Evolutionary conservation across 371 early-diverging fungal genomes (phyloP).

Genomic region (Quaeritorhiza haematococci): DNA sequence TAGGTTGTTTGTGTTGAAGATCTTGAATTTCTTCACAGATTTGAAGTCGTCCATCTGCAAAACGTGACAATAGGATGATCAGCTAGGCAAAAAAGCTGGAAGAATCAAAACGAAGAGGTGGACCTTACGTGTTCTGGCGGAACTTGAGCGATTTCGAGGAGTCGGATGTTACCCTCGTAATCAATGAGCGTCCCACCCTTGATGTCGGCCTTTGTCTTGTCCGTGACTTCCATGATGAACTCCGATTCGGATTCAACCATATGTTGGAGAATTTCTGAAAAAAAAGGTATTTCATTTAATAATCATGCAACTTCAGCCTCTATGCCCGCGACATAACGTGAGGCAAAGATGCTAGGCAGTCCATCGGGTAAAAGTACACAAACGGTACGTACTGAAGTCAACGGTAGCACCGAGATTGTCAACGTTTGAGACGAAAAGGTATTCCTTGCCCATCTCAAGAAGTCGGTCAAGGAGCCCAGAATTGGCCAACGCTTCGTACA

Average conservation of each 20-base stretch:
- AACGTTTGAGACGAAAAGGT: conserved; percentile 93
- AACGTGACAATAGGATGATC: neutral
- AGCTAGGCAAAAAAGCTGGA: neutral
- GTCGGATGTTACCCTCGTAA: conserved; percentile 84
- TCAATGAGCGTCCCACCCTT: conserved; percentile 98
- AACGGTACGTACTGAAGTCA: conserved; percentile 51
- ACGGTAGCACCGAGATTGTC: conserved; percentile 97
- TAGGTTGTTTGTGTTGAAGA: conserved; percentile 98
- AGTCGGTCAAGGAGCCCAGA: conserved; percentile 91
- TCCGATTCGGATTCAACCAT: conserved; percentile 84
- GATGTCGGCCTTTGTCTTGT: conserved; percentile 97
- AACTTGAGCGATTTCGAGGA: conserved; percentile 97
- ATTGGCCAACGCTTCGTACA: conserved; percentile 84
- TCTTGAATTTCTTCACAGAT: conserved; percentile 96
- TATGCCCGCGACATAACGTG: no score
- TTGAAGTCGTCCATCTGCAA: conserved; percentile 82
- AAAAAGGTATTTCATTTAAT: conserved; percentile 1
- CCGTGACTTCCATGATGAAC: conserved; percentile 97
- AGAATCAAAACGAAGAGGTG: no score
- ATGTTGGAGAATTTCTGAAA: conserved; percentile 74
- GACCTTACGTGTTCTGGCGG: conserved; percentile 75
- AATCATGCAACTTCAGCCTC: no score
- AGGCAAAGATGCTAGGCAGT: no score
- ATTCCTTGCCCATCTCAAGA: conserved; percentile 90
- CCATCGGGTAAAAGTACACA: neutral